Evolutionary conservation across 352 stramenopile genomes (phyloP), one percentile per base, ranked within the genome.

Genomic region (Globisporangium uncinulatum): DNA sequence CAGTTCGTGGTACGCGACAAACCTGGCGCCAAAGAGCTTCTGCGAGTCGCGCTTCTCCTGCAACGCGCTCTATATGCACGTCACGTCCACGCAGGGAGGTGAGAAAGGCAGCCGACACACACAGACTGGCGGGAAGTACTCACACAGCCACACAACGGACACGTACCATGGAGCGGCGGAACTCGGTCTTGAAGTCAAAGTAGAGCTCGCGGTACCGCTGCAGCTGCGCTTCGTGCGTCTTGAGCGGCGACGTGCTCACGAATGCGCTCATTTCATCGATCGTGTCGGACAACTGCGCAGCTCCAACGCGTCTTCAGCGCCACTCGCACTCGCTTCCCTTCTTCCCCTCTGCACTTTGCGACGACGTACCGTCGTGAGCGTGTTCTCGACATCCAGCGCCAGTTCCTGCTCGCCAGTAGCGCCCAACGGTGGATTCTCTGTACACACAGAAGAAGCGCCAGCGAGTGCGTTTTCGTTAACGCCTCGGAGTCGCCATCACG

Each of bases 161-260:
- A 44, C 64, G 51, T 58, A 94, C 86, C 76, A 89, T 88, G 0
- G 83, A 89, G 29, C 83, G 79, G 66, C 96, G 86, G 67, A 98
- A 99, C 69, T 99, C 93, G 21, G 86, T 94, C 39, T 91, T 95
- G 39, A 96, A 97, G 73, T 99, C 94, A 61, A 98, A 98, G 47
- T 98, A 85, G 53, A 98, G 87, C 71, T 98, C 94, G 29, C 94
- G 86, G 70, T 99, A 99, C 44, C 95, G 83, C 71, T 98, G 94
- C 37, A 98, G 71, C 48, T 98, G 70, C 4, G 87, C 87, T 54
- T 95, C 86, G 57, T 95, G 86, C 37, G 81, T 79, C 59, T 92
- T 95, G 20, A 78, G 72, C 13, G 74, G 76, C 52, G 83, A 90
- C 41, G 70, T 75, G 56, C 83, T 86, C 45, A 83, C 74, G 44